Evolutionary conservation across 2,329 filamentous ascomycete genomes (phyloP).

Genomic region (Cordyceps cicadae): DNA sequence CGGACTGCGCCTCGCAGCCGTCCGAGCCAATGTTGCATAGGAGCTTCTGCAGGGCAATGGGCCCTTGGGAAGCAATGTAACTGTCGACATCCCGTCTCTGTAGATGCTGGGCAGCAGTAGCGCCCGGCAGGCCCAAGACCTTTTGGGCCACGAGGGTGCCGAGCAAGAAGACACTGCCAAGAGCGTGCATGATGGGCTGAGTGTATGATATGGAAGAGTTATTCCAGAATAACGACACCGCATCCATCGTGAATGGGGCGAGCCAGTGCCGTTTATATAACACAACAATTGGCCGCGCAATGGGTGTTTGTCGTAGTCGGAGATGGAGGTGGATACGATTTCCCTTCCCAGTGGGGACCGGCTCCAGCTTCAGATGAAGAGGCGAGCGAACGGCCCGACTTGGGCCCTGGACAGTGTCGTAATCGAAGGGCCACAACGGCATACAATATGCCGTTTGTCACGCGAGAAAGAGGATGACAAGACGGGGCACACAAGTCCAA

Average conservation of each 20-base stretch:
- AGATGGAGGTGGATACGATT: constrained; percentile 7
- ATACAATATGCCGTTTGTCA: background rate
- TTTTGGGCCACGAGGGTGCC: constrained; percentile 44
- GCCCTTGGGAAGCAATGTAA: constrained; percentile 44
- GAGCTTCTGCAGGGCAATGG: constrained; percentile 42
- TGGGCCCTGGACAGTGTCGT: background rate
- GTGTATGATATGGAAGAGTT: constrained; percentile 18
- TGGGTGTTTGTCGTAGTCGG: background rate
- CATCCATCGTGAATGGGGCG: background rate
- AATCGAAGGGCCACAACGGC: background rate
- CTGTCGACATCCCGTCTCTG: constrained; percentile 37
- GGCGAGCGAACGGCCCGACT: constrained; percentile 2
- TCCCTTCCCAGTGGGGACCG: constrained; percentile 1
- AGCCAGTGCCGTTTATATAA: background rate
- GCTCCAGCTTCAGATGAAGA: background rate
- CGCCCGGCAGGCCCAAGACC: constrained; percentile 38
- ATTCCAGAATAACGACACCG: background rate
- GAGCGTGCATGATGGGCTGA: constrained; percentile 38
- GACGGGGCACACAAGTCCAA: background rate
- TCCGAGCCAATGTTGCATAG: constrained; percentile 52
- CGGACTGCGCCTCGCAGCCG: constrained; percentile 42
- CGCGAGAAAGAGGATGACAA: background rate
- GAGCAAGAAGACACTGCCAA: constrained; percentile 42
- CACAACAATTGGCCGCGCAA: background rate
- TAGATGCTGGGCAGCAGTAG: constrained; percentile 19